Conservation (phyloP, 78 protist species). For the Bodo saltans region DNA sequence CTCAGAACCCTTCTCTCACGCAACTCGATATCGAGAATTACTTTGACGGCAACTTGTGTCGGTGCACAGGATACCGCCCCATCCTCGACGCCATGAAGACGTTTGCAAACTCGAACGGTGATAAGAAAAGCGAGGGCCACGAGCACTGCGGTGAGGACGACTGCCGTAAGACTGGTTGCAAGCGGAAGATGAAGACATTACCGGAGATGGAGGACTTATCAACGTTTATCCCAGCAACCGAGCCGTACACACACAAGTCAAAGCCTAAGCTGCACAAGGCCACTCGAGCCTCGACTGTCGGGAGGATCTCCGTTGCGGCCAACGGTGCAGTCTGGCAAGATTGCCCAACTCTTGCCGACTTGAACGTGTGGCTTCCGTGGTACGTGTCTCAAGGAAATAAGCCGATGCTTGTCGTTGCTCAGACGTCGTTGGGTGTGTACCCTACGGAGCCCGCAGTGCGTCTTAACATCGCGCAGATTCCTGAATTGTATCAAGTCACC, state of each 20-base stretch:
- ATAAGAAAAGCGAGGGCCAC: no score
- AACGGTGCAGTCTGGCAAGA: no score
- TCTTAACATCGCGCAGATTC: background rate
- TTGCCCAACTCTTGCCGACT: background rate
- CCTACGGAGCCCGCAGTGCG: background rate
- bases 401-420: background rate
- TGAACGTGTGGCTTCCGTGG: background rate
- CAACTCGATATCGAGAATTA: constrained; percentile 53
- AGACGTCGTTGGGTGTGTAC: background rate
- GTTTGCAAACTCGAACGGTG: no score
- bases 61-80: constrained; percentile 96
- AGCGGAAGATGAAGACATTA: no score
- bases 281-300: no score
- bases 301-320: no score
- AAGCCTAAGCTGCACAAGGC: no score
- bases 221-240: no score
- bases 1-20: constrained; percentile 30
- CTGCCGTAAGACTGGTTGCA: no score
- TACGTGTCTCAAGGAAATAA: background rate
- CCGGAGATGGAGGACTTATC: no score
- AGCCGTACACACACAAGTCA: no score
- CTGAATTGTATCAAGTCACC: background rate
- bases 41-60: constrained; percentile 89
- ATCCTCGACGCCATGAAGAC: constrained; percentile 75
- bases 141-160: no score